Percentiles rank a stretch among this genome's conserved stretches.
Evolutionary conservation across 306 rosid species (phyloP).

Genomic region (Medicago truncatula): MtrunA17r5.0-ANR NC_053047.1:2863501-2864000

Average conservation of each 20-base stretch:
- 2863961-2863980: no score
- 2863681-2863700: slow-evolving; percentile 36
- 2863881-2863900: no score
- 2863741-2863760: background rate
- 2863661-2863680: slow-evolving; percentile 38
- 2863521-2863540: background rate
- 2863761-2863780: no score
- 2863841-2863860: no score
- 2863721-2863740: slow-evolving; percentile 3
- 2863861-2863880: no score
- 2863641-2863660: slow-evolving; percentile 34
- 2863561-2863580: background rate
- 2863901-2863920: no score
- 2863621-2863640: slow-evolving; percentile 13
- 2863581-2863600: slow-evolving; percentile 5
- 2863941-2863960: no score
- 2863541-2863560: slow-evolving; percentile 11
- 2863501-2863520: slow-evolving; percentile 28
- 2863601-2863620: slow-evolving; percentile 38
- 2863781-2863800: no score
- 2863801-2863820: no score
- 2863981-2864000: no score
- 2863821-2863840: no score
- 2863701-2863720: slow-evolving; percentile 47
- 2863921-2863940: no score